Evolutionary conservation across 495 filamentous ascomycete species (phyloP).

Genomic region (Aspergillus homomorphus): DNA sequence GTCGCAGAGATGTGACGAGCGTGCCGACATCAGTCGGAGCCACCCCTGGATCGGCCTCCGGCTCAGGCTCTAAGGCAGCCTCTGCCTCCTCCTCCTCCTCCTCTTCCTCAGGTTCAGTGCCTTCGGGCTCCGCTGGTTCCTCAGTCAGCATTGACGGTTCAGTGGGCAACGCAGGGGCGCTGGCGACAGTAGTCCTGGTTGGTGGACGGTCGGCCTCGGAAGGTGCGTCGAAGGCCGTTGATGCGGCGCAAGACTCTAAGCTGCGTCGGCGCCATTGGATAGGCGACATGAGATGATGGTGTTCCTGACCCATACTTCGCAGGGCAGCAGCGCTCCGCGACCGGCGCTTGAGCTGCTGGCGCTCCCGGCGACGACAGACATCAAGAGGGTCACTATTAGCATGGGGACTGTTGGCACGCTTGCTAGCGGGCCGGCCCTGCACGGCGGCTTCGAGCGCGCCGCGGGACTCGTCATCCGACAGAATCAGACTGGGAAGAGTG

Average conservation of each 20-base stretch:
- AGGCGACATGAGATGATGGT: constrained; percentile 23
- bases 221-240: constrained; percentile 14
- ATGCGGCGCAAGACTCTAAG: constrained; percentile 21
- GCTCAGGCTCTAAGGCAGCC: constrained; percentile 29
- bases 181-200: constrained; percentile 33
- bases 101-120: constrained; percentile 4
- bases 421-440: constrained; percentile 13
- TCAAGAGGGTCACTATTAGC: constrained; percentile 19
- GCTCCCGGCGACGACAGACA: constrained; percentile 16
- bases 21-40: constrained; percentile 29
- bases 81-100: constrained; percentile 20
- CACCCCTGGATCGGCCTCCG: too few relatives aligned
- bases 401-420: constrained; percentile 13
- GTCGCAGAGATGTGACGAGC: constrained; percentile 43
- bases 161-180: constrained; percentile 23
- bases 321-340: constrained; percentile 35
- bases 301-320: constrained; percentile 21
- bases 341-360: constrained; percentile 27
- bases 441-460: constrained; percentile 27
- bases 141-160: constrained; percentile 23
- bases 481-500: constrained; percentile 44
- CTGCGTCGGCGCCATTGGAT: constrained; percentile 27
- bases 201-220: constrained; percentile 31
- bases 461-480: constrained; percentile 39
- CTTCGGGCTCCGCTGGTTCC: not conserved